Conservation (phyloP, 2,329 filamentous ascomycete genomes). For the Claviceps arundinis region DNA sequence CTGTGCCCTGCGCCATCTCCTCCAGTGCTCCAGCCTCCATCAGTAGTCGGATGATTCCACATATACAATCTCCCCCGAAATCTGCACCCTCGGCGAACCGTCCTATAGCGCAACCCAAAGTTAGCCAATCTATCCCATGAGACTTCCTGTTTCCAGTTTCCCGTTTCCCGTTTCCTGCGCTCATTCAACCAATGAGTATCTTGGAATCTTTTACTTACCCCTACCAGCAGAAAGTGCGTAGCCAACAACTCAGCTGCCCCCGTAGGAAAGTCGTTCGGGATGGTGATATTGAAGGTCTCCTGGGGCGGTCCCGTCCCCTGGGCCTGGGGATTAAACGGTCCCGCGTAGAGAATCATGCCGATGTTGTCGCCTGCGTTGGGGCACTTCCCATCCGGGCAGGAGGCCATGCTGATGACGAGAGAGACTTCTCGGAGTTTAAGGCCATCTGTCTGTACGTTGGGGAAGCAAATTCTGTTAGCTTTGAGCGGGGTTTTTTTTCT, state of each 20-base stretch:
- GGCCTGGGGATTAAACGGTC: background rate
- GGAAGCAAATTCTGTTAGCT: background rate
- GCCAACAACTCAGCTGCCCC: conserved; percentile 4
- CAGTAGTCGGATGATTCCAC: background rate
- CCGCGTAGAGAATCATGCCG: background rate
- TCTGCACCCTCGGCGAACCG: background rate
- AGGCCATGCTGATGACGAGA: conserved; percentile 2
- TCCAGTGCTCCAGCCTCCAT: background rate
- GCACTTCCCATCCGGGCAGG: background rate
- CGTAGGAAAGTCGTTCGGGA: background rate
- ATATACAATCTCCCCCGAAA: background rate
- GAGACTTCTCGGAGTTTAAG: background rate
- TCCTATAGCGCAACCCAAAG: background rate
- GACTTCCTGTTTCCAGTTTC: too few species aligned
- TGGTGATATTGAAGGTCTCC: background rate
- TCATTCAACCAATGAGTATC: too few species aligned
- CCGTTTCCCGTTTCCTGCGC: too few species aligned
- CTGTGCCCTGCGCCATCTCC: background rate
- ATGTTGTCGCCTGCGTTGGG: background rate
- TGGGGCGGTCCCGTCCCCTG: background rate
- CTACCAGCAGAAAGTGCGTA: conserved; percentile 2
- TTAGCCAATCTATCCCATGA: too few species aligned
- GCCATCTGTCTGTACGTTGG: background rate
- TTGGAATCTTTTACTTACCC: background rate
- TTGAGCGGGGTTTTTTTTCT: background rate